phyloP scores from a whole-genome alignment of 2,329 filamentous ascomycete genomes.

The Monosporascus sp. region DNA sequence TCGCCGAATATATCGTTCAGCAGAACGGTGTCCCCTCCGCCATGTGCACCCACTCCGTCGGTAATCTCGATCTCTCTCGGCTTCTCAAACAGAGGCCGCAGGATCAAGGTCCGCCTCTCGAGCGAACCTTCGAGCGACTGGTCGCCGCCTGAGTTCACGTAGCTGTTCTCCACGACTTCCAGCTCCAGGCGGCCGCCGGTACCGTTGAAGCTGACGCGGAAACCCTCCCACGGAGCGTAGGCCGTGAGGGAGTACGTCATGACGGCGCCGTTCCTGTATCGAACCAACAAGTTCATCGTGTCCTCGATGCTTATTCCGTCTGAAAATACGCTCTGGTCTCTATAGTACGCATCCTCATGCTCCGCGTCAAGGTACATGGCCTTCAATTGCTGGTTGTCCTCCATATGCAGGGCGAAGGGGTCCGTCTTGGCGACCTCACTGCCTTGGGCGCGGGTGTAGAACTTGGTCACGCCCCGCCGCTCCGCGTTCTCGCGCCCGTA shows the following conservation, averaged over 20 bases:
- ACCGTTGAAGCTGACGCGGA: constrained; percentile 53
- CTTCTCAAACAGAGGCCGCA: constrained; percentile 51
- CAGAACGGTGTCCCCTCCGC: constrained; percentile 53
- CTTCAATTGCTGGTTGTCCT: constrained; percentile 47
- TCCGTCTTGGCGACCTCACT: constrained; percentile 46
- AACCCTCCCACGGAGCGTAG: constrained; percentile 59
- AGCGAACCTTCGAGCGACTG: constrained; percentile 49
- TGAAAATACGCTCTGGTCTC: constrained; percentile 57
- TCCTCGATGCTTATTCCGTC: constrained; percentile 62
- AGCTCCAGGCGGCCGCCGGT: constrained; percentile 54
- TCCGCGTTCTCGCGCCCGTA: constrained; percentile 59
- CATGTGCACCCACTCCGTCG: constrained; percentile 49
- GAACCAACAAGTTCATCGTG: constrained; percentile 55
- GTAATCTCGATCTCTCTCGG: constrained; percentile 49
- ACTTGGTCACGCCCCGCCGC: constrained; percentile 42
- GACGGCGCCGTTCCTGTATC: constrained; percentile 50
- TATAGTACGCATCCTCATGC: constrained; percentile 56
- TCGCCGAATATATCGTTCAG: constrained; percentile 54
- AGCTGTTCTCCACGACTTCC: constrained; percentile 57
- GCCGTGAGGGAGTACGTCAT: constrained; percentile 55
- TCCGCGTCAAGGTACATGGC: constrained; percentile 57
- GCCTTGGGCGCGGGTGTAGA: constrained; percentile 45
- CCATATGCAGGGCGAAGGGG: constrained; percentile 54
- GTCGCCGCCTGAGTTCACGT: constrained; percentile 55
- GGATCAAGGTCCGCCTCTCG: constrained; percentile 41